Conservation (phyloP, 352 stramenopile species). For the Pythium oligandrum region DNA sequence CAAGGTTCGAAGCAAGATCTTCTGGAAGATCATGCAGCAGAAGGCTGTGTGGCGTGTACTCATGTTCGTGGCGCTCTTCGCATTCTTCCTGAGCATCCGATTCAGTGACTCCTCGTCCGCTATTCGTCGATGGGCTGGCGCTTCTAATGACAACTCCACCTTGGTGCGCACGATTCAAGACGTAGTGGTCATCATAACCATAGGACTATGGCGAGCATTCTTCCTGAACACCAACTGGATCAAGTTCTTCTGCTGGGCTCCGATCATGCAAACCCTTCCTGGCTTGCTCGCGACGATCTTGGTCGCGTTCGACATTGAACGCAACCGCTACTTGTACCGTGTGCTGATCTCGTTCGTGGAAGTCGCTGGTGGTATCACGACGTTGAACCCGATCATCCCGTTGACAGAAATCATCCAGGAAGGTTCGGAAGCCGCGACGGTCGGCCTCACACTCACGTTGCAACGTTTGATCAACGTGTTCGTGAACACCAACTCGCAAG, state of each 20-base stretch:
- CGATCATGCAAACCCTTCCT: constrained; percentile 24
- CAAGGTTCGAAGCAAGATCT: constrained; percentile 26
- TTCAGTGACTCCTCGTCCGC: constrained; percentile 20
- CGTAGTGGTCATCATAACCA: constrained; percentile 21
- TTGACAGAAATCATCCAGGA: constrained; percentile 29
- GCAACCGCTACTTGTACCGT: constrained; percentile 21
- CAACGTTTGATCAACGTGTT: constrained; percentile 26
- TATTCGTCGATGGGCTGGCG: constrained; percentile 16
- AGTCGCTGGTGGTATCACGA: constrained; percentile 21
- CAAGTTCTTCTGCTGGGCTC: constrained; percentile 24
- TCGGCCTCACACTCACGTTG: constrained; percentile 23
- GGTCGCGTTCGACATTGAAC: constrained; percentile 5
- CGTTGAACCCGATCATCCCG: constrained; percentile 28
- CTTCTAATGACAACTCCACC: constrained; percentile 25
- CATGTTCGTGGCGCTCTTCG: constrained; percentile 32
- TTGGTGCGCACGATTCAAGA: constrained; percentile 27
- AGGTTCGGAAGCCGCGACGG: constrained; percentile 19
- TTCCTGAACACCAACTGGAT: constrained; percentile 33
- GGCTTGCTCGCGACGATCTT: constrained; percentile 17
- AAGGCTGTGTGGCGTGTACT: constrained; percentile 37
- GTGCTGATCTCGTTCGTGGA: constrained; percentile 18
- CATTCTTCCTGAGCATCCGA: constrained; percentile 25
- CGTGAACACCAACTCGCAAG: constrained; percentile 22
- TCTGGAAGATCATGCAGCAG: constrained; percentile 47
- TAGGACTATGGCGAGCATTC: constrained; percentile 27